These are phyloP conservation scores for Drechslera avenae DNA, from an alignment of 2,329 filamentous ascomycete species.

Conservation along the genomic window DNA sequence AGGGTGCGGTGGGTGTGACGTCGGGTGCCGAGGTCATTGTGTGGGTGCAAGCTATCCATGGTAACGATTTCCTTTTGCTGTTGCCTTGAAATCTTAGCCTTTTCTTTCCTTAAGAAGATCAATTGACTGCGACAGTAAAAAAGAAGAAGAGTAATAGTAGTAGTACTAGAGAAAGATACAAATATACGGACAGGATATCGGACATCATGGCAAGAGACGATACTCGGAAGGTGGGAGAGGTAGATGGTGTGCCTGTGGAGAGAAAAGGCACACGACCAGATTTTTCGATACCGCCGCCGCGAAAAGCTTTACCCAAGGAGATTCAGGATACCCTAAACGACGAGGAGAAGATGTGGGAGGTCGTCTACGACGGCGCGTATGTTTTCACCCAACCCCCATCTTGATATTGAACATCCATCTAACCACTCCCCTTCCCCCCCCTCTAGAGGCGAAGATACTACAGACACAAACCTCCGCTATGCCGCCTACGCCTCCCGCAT, in stretches of 20 bases:
- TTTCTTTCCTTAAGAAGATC: too few relatives aligned
- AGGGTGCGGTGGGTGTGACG: constrained; percentile 11
- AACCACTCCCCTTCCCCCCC: too few relatives aligned
- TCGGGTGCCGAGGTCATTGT: constrained; percentile 3
- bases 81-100: too few relatives aligned
- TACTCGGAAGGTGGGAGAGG: constrained; percentile 31
- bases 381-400: constrained; percentile 45
- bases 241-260: constrained; percentile 49
- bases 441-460: constrained; percentile 73
- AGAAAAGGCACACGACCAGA: constrained; percentile 54
- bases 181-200: neutral
- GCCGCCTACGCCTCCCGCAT: constrained; percentile 87
- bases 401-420: constrained; percentile 2
- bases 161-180: too few relatives aligned
- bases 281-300: constrained; percentile 55
- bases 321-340: constrained; percentile 62
- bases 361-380: constrained; percentile 79
- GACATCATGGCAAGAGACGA: constrained; percentile 46
- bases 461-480: constrained; percentile 84
- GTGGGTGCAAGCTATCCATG: neutral
- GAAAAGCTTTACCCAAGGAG: constrained; percentile 59
- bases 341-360: constrained; percentile 77
- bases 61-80: neutral
- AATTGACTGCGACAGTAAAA: too few relatives aligned
- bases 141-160: too few relatives aligned